Evolutionary conservation across 129 eudicot genomes (phyloP).

Genomic region (Chrysanthemum lavandulifolium): DNA sequence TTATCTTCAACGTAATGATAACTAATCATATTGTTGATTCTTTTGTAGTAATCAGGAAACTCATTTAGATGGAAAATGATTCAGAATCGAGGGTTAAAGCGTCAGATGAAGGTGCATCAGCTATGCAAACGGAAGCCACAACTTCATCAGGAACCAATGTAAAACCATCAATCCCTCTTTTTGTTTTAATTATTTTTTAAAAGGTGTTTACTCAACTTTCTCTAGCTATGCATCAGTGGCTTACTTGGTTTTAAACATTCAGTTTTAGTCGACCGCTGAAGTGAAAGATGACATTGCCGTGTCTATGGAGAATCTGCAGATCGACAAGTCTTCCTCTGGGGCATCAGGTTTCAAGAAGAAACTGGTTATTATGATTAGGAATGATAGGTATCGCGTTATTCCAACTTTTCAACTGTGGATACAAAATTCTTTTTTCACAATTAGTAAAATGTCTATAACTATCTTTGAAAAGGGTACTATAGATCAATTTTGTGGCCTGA

Average conservation of each 20-base stretch:
- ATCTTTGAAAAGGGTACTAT: slow-evolving; percentile 3
- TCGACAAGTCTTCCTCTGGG: slow-evolving; percentile 45
- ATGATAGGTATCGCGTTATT: slow-evolving; percentile 76
- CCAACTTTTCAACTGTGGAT: no score
- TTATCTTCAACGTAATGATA: no score
- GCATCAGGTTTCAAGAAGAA: slow-evolving; percentile 61
- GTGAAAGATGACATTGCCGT: slow-evolving; percentile 52
- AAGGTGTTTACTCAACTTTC: background rate
- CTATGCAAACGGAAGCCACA: slow-evolving; percentile 45
- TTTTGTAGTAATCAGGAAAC: slow-evolving; percentile 9
- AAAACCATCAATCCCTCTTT: background rate
- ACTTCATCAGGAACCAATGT: slow-evolving; percentile 34
- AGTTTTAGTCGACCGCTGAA: slow-evolving; percentile 28
- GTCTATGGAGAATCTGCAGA: slow-evolving; percentile 67
- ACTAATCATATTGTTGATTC: no score
- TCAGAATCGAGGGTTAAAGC: slow-evolving; percentile 36
- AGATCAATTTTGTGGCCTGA: background rate
- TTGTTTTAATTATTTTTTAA: no score
- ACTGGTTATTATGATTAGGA: slow-evolving; percentile 81
- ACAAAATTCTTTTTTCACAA: no score
- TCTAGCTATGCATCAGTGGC: background rate
- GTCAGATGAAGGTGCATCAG: slow-evolving; percentile 36
- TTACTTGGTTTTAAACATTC: slow-evolving; percentile 1
- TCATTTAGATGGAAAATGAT: slow-evolving; percentile 57
- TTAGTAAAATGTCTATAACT: no score